These are phyloP conservation scores for Phaffia tasmanica DNA, from an alignment of 768 basidiomycete genomes.

Conservation along the genomic window DNA sequence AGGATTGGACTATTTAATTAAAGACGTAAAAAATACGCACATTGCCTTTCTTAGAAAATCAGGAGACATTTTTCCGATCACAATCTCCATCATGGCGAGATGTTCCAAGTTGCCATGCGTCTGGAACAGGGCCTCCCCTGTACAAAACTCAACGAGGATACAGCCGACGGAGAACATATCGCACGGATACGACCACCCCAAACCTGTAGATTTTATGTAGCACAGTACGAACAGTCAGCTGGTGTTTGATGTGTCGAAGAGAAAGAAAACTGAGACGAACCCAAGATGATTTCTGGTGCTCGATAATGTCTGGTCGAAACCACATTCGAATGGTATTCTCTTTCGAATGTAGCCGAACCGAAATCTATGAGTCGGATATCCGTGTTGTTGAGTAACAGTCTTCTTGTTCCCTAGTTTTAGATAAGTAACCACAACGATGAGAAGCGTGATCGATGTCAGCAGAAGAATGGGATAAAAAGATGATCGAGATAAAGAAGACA, in stretches of 20 bases:
- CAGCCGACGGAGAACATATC: conserved; percentile 98
- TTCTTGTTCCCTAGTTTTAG: conserved; percentile 43
- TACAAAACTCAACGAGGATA: conserved; percentile 96
- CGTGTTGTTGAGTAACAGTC: conserved; percentile 60
- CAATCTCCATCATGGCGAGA: conserved; percentile 99
- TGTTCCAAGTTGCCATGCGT: conserved; percentile 99
- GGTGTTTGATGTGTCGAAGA: not conserved
- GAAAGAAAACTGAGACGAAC: conserved; percentile 43
- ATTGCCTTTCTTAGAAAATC: conserved; percentile 46
- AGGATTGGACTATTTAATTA: not conserved
- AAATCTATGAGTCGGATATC: conserved; percentile 96
- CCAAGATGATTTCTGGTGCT: conserved; percentile 96
- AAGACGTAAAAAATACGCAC: conserved; percentile 27
- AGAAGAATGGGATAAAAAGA: no score
- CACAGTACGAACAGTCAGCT: not conserved
- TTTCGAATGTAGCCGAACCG: conserved; percentile 93
- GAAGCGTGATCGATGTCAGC: not conserved
- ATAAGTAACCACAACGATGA: not conserved
- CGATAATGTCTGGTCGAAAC: conserved; percentile 97
- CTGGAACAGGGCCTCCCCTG: conserved; percentile 95
- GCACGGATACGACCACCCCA: conserved; percentile 97
- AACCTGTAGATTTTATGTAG: conserved; percentile 48
- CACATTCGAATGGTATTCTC: conserved; percentile 96
- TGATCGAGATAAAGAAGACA: not conserved
- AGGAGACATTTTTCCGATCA: conserved; percentile 95